Evolutionary conservation across 2,329 filamentous ascomycete genomes (phyloP), one percentile per base, ranked within the genome.

Genomic region (Paradendryphiella salina): DNA sequence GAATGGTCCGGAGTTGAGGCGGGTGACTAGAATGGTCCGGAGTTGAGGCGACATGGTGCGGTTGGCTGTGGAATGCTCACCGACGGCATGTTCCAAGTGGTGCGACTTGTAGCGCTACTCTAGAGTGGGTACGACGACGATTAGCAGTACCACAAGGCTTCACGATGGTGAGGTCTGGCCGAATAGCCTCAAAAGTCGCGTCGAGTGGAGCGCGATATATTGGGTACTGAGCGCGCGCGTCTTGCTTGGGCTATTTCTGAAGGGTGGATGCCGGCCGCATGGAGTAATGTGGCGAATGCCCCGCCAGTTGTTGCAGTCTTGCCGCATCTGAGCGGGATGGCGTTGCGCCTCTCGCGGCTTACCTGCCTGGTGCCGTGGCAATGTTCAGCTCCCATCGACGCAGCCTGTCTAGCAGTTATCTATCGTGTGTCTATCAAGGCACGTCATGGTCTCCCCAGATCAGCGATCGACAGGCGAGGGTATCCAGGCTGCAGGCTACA

Each of bases 271-370:
- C 23, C 32, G 33, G 35, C 42, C 15, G 26, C 18, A 38, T 23
- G 26, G 8, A 21, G n/a, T 11, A 46, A 35, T 42, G 50, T 48
- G 45, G 45, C 45, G n/a, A 42, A 11, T 49, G 50, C 50, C 50
- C 50, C 50, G 50, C 50, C 50, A 52, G 44, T 38, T 52, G 49
- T 42, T 33, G 48, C 48, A 46, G 29, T 23, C 36, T 51, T 18
- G 50, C 50, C 50, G 50, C 46, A 52, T 38, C 40, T 52, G 38
- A 43, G 50, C 50, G 50, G 44, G 14, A 4, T 9, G 15, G 3
- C 5, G 8, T 18, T 14, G 45, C 50, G 50, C 50, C 21, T 49
- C 28, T 48, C 17, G 45, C 50, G 50, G 50, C 39, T 31, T n/a
- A 43, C 38, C 23, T 52, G 44, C 44, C 50, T 28, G 17, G 11